Evolutionary conservation across 139 green algal genomes (phyloP).

Genomic region (Coelastrella sp.): DNA sequence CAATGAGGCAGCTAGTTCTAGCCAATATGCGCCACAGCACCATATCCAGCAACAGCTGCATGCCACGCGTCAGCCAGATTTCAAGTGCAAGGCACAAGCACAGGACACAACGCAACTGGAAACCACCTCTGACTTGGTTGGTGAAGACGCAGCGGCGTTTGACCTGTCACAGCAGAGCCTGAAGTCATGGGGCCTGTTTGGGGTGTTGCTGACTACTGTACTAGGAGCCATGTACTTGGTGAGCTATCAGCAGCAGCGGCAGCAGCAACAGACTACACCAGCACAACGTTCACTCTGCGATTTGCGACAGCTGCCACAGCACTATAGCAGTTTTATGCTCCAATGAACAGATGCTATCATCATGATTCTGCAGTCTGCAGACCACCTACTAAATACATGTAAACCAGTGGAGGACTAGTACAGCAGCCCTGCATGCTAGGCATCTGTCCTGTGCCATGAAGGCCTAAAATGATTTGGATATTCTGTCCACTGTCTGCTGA

Average conservation of each 20-base stretch:
- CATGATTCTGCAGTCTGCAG: too few relatives aligned
- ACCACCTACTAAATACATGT: too few relatives aligned
- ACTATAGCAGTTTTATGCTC: neutral
- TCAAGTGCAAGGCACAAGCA: neutral
- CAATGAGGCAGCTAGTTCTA: neutral
- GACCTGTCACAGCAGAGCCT: slow-evolving; percentile 76
- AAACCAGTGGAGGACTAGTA: too few relatives aligned
- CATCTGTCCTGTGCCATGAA: neutral
- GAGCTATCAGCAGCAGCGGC: slow-evolving; percentile 33
- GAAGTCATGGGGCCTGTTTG: slow-evolving; percentile 87
- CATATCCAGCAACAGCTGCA: neutral
- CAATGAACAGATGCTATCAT: too few relatives aligned
- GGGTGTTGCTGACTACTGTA: slow-evolving; percentile 79
- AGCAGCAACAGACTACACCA: neutral
- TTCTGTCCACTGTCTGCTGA: too few relatives aligned
- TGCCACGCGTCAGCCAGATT: neutral
- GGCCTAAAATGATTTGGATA: neutral
- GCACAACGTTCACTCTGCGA: neutral
- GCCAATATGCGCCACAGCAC: neutral
- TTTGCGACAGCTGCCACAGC: neutral
- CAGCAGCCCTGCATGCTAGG: too few relatives aligned
- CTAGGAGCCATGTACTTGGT: slow-evolving; percentile 85
- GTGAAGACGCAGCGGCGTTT: slow-evolving; percentile 95
- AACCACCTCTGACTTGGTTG: slow-evolving; percentile 60
- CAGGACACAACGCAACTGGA: slow-evolving; percentile 7